Evolutionary conservation across 1,139 yeast genomes (phyloP).

Genomic region (Yamadazyma conglobata): DNA sequence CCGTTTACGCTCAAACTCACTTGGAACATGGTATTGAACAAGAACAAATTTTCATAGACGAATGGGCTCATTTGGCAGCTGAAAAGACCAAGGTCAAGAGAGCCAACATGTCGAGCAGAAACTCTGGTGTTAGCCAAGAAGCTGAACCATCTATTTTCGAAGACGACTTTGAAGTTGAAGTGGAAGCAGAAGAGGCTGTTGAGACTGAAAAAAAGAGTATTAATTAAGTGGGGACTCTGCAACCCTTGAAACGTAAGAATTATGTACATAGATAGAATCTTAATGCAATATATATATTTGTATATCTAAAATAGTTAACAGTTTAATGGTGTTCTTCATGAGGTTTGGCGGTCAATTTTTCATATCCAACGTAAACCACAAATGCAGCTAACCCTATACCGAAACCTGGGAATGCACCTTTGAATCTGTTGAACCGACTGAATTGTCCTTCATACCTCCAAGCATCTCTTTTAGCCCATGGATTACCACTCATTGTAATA

Average conservation of each 20-base stretch:
- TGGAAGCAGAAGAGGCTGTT: slow-evolving; percentile 6
- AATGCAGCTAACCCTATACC: slow-evolving; percentile 81
- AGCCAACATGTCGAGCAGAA: slow-evolving; percentile 37
- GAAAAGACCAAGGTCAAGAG: slow-evolving; percentile 50
- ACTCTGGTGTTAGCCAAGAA: slow-evolving; percentile 23
- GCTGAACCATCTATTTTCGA: slow-evolving; percentile 31
- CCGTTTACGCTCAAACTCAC: slow-evolving; percentile 59
- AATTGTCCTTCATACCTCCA: slow-evolving; percentile 89
- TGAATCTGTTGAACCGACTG: slow-evolving; percentile 66
- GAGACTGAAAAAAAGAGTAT: slow-evolving; percentile 1
- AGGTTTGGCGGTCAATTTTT: slow-evolving; percentile 43
- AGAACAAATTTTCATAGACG: slow-evolving; percentile 68
- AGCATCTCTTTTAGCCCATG: slow-evolving; percentile 73
- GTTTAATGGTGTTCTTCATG: slow-evolving; percentile 29
- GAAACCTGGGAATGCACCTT: slow-evolving; percentile 78
- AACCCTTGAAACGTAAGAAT: too few species aligned
- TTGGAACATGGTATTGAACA: slow-evolving; percentile 64
- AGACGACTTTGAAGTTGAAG: slow-evolving; percentile 13
- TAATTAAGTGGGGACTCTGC: neutral
- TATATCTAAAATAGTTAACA: slow-evolving; percentile 1
- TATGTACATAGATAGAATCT: slow-evolving; percentile 5
- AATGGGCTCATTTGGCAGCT: slow-evolving; percentile 73
- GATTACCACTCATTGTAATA: slow-evolving; percentile 29
- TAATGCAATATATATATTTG: slow-evolving; percentile 6
- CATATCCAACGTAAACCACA: slow-evolving; percentile 60